Conservation (phyloP, 2,329 filamentous ascomycete species). For the Corinectria fuckeliana region DNA sequence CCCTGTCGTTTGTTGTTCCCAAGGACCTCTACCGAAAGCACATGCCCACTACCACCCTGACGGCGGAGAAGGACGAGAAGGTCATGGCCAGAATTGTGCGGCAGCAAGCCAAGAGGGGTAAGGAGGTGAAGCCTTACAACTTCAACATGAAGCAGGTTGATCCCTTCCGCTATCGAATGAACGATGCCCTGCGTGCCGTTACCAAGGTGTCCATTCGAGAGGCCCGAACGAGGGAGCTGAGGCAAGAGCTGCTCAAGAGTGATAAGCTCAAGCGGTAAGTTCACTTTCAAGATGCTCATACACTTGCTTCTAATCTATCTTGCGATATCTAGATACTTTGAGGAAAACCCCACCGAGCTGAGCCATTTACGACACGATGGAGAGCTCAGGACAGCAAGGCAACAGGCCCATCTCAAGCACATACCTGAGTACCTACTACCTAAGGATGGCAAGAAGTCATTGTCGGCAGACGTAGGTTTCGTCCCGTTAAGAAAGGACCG, state of each 20-base stretch:
- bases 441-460: conserved; percentile 72
- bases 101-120: conserved; percentile 78
- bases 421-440: conserved; percentile 94
- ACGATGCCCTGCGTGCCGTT: conserved; percentile 87
- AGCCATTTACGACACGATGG: conserved; percentile 88
- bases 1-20: conserved; percentile 93
- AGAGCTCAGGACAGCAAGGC: conserved; percentile 80
- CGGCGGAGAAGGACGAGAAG: conserved; percentile 83
- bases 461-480: conserved; percentile 75
- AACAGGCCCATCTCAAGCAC: conserved; percentile 90
- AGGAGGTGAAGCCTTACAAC: conserved; percentile 86
- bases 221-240: conserved; percentile 84
- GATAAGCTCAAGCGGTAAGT: conserved; percentile 82
- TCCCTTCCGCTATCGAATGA: conserved; percentile 93
- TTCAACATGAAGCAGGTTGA: conserved; percentile 96
- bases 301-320: not conserved
- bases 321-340: conserved; percentile 71
- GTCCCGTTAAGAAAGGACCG: conserved; percentile 70
- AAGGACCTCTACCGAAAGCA: conserved; percentile 85
- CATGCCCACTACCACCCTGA: conserved; percentile 79
- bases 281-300: no score
- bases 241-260: conserved; percentile 88
- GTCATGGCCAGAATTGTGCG: conserved; percentile 80
- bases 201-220: conserved; percentile 90
- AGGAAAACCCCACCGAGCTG: conserved; percentile 92